Conservation (phyloP, 306 rosid species). For the Quercus glauca region DNA sequence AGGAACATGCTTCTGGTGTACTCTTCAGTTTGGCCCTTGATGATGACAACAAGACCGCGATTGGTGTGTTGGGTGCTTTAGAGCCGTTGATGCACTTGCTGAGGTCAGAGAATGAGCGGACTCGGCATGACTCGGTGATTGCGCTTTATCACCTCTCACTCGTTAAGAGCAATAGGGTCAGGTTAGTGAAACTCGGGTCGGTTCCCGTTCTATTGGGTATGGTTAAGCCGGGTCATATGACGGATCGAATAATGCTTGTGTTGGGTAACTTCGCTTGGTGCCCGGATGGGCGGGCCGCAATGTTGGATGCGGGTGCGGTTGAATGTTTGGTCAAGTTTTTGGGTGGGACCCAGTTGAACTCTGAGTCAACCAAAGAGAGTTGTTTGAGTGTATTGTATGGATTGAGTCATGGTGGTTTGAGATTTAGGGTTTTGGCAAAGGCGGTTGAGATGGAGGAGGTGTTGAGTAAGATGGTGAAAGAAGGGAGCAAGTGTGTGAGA, state of each 20-base stretch:
- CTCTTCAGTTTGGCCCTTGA: constrained; percentile 77
- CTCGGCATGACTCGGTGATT: constrained; percentile 77
- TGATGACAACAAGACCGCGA: constrained; percentile 71
- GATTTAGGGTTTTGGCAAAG: constrained; percentile 78
- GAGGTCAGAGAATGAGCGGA: constrained; percentile 59
- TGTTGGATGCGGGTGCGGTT: constrained; percentile 81
- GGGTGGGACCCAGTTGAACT: constrained; percentile 17
- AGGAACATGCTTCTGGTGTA: constrained; percentile 80
- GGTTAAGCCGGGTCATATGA: constrained; percentile 67
- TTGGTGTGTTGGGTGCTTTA: constrained; percentile 85
- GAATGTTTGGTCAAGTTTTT: constrained; percentile 52
- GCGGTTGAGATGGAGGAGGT: constrained; percentile 47
- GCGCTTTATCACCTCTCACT: constrained; percentile 76
- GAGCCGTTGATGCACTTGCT: constrained; percentile 63
- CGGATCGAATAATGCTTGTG: constrained; percentile 39
- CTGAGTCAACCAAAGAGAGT: constrained; percentile 49
- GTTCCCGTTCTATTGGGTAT: constrained; percentile 45
- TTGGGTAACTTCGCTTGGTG: constrained; percentile 58
- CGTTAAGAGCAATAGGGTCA: constrained; percentile 71
- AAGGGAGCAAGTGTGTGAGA: constrained; percentile 43
- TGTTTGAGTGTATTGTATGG: constrained; percentile 55
- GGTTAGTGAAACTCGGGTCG: constrained; percentile 69
- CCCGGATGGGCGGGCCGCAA: constrained; percentile 60
- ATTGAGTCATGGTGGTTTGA: constrained; percentile 70
- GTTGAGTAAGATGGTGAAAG: constrained; percentile 52